Evolutionary conservation across 495 filamentous ascomycete species (phyloP).

Genomic region (Bathelium albidoporum): DNA sequence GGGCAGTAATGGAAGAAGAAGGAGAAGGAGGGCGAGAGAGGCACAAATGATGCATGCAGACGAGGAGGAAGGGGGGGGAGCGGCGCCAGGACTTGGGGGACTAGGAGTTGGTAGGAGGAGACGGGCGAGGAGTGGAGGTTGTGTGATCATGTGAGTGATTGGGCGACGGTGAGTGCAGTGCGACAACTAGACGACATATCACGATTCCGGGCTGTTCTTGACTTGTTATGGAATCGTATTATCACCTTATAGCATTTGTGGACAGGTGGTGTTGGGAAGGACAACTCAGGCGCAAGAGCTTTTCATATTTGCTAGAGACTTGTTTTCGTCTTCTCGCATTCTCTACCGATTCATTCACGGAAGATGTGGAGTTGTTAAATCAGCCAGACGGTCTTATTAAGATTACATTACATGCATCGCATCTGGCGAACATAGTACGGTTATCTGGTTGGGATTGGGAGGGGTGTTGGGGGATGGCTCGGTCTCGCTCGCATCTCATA

Average conservation of each 20-base stretch:
- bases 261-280: not conserved
- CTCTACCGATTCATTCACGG: not conserved
- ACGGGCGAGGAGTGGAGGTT: slow-evolving; percentile 47
- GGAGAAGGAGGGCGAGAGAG: slow-evolving; percentile 66
- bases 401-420: not conserved
- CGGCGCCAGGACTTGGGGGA: slow-evolving; percentile 10
- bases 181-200: not conserved
- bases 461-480: not conserved
- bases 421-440: not conserved
- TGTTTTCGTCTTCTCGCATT: not conserved
- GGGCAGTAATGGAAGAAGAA: slow-evolving; percentile 49
- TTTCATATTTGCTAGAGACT: not conserved
- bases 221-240: not conserved
- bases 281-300: not conserved
- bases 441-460: not conserved
- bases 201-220: not conserved
- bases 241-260: not conserved
- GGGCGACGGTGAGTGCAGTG: not conserved
- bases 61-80: slow-evolving; percentile 55
- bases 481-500: not conserved
- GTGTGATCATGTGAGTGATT: slow-evolving; percentile 44
- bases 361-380: not conserved
- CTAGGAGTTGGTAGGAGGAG: slow-evolving; percentile 32
- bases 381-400: not conserved
- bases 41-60: slow-evolving; percentile 65